Percentiles rank a stretch among this genome's conserved stretches.
These are phyloP conservation scores for Henckelia pumila DNA, from an alignment of 257 asterid genomes.

Conservation along the genomic window DNA sequence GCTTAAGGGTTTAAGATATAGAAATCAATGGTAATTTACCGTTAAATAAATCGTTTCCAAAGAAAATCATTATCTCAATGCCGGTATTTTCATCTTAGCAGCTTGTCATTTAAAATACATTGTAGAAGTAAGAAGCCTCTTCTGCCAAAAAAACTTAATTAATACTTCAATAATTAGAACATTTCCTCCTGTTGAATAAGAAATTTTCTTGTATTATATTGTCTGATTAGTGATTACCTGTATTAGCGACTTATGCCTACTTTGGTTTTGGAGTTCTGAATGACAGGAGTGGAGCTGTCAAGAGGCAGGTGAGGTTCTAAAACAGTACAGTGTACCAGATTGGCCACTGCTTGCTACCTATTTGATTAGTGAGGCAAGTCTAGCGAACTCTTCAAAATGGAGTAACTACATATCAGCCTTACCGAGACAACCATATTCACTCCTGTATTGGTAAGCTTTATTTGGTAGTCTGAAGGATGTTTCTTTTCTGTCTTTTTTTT, in stretches of 20 bases:
- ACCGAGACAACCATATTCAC: constrained; percentile 96
- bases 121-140: constrained; percentile 15
- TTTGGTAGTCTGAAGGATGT: constrained; percentile 19
- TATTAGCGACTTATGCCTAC: constrained; percentile 16
- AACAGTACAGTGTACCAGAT: constrained; percentile 70
- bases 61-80: no score
- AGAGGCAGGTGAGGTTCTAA: constrained; percentile 73
- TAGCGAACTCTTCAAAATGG: constrained; percentile 72
- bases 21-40: no score
- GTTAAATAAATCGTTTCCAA: no score
- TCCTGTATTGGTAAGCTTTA: constrained; percentile 73
- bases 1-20: no score
- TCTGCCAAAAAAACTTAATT: not conserved
- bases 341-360: constrained; percentile 94
- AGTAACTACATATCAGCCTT: constrained; percentile 83
- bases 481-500: not conserved
- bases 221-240: not conserved
- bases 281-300: constrained; percentile 73
- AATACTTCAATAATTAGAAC: not conserved
- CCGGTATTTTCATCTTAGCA: no score
- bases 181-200: constrained; percentile 4
- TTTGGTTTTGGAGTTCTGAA: constrained; percentile 25
- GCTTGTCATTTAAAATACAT: no score
- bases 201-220: not conserved
- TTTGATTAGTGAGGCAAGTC: constrained; percentile 85